Evolutionary conservation across 495 filamentous ascomycete genomes (phyloP), one percentile per base, ranked within the genome.

Genomic region (Aspergillus heteromorphus): DNA sequence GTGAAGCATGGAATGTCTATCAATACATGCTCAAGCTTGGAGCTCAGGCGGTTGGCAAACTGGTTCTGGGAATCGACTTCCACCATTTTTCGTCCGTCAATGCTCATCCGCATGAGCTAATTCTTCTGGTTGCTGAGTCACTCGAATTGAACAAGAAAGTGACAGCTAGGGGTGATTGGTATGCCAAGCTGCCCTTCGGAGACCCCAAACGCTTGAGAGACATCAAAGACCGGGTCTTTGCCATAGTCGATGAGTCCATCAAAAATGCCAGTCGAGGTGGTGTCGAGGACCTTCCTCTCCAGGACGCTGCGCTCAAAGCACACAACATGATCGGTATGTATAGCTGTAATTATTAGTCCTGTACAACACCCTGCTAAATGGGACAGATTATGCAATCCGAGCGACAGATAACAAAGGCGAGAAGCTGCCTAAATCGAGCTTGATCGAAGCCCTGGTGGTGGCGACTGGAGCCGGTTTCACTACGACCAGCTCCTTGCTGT

Each of bases 11-110:
- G 65, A 83, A 83, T 58, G 76, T 76, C 8, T 84, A 83, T 53
- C 74, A 74, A 48, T 82, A 75, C 52, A 83, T 80, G 76, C 53
- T 82, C 16, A 83, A 83, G 62, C 72, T 84, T 2, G 78, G 64
- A 1, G 73, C 74, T 1, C 72, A 79, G 43, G 67, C 72, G 16
- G 73, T 82, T 40, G 72, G 75, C 21, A 73, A 74, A 49, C 58
- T 83, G 31, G 69, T 68, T 0, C 60, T 83, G 0, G 74, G 71
- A 8, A 61, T 68, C 25, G 76, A 83, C 55, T 72, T 80, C 16
- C 52, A 70, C 16, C 80, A 84, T 42, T 82, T 84, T 54, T 60
- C 57, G 7, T 18, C 57, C 0, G 42, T 71, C n/a, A 71, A 81
- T 27, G 36, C 73, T 3, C 73, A 67, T 0, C 40, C 73, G 0